A percentile compares a stretch with the other conserved stretches of the same genome.
These are phyloP conservation scores for Papiliotrema laurentii DNA, from an alignment of 1,284 basidiomycete genomes.

Conservation along the genomic window DNA sequence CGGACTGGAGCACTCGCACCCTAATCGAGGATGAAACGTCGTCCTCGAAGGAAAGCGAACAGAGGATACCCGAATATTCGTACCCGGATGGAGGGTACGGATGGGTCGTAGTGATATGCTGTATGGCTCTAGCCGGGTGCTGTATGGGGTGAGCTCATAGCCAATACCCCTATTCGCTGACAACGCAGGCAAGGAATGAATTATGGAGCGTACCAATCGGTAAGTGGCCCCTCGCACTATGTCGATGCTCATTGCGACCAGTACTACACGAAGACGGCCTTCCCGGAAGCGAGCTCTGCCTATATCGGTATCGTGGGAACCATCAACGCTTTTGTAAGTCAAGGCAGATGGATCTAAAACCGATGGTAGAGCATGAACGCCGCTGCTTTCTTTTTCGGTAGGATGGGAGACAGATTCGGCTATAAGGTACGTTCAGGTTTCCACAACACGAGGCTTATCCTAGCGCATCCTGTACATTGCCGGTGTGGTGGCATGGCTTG, in stretches of 20 bases:
- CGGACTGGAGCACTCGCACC: neutral
- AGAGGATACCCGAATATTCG: slow-evolving; percentile 8
- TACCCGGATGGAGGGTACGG: slow-evolving; percentile 39
- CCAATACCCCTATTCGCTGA: neutral
- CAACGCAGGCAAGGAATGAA: slow-evolving; percentile 27
- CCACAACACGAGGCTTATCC: neutral
- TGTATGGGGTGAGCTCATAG: slow-evolving; percentile 21
- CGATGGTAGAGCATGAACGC: slow-evolving; percentile 6
- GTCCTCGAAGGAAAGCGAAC: neutral
- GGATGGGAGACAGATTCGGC: slow-evolving; percentile 26
- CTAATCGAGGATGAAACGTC: neutral
- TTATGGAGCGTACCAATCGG: slow-evolving; percentile 33
- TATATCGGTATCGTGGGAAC: slow-evolving; percentile 20
- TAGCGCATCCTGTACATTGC: slow-evolving; percentile 17
- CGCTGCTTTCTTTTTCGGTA: slow-evolving; percentile 22
- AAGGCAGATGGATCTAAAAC: neutral
- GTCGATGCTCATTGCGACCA: slow-evolving; percentile 2
- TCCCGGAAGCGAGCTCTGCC: slow-evolving; percentile 12
- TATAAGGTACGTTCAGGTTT: slow-evolving; percentile 23
- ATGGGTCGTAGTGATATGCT: slow-evolving; percentile 35
- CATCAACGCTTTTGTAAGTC: slow-evolving; percentile 19
- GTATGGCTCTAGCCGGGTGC: slow-evolving; percentile 24
- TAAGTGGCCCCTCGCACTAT: slow-evolving; percentile 1
- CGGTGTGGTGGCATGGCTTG: slow-evolving; percentile 23
- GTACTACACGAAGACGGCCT: slow-evolving; percentile 24